A percentile compares a stretch with the other conserved stretches of the same genome.
Conservation (phyloP, 2,329 filamentous ascomycete genomes). For the Fusarium virguliforme region DNA sequence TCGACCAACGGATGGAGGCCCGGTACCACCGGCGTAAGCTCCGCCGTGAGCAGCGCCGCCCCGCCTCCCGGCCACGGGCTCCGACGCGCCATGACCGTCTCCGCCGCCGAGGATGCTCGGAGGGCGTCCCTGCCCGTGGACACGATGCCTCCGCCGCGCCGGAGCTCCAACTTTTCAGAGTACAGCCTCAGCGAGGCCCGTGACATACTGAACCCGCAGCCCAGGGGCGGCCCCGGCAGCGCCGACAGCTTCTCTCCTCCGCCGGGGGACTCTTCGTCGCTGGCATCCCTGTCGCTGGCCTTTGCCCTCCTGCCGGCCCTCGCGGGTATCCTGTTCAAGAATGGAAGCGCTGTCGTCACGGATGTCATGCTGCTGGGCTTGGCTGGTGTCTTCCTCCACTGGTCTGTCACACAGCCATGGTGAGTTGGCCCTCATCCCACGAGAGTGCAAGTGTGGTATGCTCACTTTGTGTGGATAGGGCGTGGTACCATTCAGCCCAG, state of each 20-base stretch:
- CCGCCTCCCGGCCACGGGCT: constrained; percentile 57
- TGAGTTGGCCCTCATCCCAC: constrained; percentile 59
- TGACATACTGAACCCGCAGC: constrained; percentile 75
- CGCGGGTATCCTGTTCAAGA: constrained; percentile 87
- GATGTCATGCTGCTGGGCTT: constrained; percentile 87
- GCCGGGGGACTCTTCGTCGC: constrained; percentile 73
- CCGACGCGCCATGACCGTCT: constrained; percentile 61
- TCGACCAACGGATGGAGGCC: constrained; percentile 43
- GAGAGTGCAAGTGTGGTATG: neutral
- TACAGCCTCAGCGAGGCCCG: constrained; percentile 79
- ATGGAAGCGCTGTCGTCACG: constrained; percentile 87
- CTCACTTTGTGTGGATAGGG: constrained; percentile 38
- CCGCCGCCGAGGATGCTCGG: constrained; percentile 48
- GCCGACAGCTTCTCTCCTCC: constrained; percentile 54
- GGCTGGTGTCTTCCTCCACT: constrained; percentile 90
- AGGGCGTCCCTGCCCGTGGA: constrained; percentile 49
- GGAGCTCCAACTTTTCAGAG: constrained; percentile 86
- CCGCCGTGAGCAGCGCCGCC: constrained; percentile 39
- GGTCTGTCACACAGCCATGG: constrained; percentile 93
- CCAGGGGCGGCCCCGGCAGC: constrained; percentile 54
- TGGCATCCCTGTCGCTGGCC: constrained; percentile 85
- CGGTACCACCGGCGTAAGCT: constrained; percentile 49
- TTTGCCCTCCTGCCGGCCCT: constrained; percentile 89
- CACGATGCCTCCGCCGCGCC: constrained; percentile 64
- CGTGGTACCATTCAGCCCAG: constrained; percentile 82